Evolutionary conservation across 1,284 basidiomycete genomes (phyloP).

Genomic region (Cryptococcus floricola): DNA sequence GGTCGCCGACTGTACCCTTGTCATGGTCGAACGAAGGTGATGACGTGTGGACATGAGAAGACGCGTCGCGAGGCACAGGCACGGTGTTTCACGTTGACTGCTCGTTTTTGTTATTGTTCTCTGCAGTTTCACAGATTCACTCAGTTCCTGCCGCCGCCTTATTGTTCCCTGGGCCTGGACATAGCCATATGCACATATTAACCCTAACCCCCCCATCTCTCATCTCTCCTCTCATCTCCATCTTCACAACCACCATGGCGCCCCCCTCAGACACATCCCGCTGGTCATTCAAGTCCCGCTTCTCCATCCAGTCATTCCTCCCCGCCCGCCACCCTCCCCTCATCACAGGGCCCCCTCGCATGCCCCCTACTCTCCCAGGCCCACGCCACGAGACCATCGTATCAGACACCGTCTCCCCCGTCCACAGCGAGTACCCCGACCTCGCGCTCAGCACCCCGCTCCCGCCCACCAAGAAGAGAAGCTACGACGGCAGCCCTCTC

Average conservation of each 20-base stretch:
- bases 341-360: conserved; percentile 16
- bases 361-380: conserved; percentile 13
- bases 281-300: conserved; percentile 32
- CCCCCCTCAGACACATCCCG: conserved; percentile 4
- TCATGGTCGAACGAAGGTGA: too few relatives aligned
- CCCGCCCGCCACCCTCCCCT: conserved; percentile 37
- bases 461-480: conserved; percentile 1
- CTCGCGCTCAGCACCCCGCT: conserved; percentile 10
- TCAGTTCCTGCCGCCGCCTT: too few relatives aligned
- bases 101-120: too few relatives aligned
- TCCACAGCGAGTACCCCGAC: conserved; percentile 20
- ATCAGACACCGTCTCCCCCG: conserved; percentile 17
- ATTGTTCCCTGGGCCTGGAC: too few relatives aligned
- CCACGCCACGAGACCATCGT: conserved; percentile 19
- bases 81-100: too few relatives aligned
- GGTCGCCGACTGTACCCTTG: too few relatives aligned
- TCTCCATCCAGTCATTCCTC: conserved; percentile 35
- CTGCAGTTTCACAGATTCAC: too few relatives aligned
- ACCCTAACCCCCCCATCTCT: too few relatives aligned
- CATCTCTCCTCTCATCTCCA: too few relatives aligned
- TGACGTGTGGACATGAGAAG: too few relatives aligned
- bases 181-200: too few relatives aligned
- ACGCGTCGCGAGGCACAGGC: too few relatives aligned
- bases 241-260: background rate
- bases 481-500: background rate